Percentiles rank a stretch among this genome's conserved stretches.
These are phyloP conservation scores for Ilex paraguariensis DNA, from an alignment of 305 asterid genomes.

Conservation along the genomic window DNA sequence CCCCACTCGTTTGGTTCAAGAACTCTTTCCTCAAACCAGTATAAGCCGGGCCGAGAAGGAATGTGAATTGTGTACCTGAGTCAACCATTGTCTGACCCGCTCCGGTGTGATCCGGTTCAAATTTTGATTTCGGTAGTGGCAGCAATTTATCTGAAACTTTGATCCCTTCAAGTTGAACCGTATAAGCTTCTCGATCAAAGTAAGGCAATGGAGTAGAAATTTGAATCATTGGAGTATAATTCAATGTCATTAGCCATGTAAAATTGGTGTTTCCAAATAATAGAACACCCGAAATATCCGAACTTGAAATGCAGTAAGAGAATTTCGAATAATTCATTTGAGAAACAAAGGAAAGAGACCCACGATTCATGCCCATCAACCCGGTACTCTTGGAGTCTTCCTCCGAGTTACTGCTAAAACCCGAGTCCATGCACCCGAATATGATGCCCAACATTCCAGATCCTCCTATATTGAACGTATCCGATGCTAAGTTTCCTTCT, in stretches of 20 bases:
- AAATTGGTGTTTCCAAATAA: constrained; percentile 55
- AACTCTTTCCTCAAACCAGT: constrained; percentile 46
- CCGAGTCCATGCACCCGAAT: constrained; percentile 85
- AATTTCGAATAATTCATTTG: constrained; percentile 78
- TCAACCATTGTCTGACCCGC: constrained; percentile 96
- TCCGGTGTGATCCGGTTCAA: constrained; percentile 82
- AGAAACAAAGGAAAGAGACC: constrained; percentile 62
- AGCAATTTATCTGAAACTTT: constrained; percentile 41
- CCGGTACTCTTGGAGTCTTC: constrained; percentile 78
- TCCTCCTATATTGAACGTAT: constrained; percentile 48
- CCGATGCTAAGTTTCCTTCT: constrained; percentile 63
- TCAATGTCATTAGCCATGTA: constrained; percentile 49
- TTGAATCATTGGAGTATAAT: constrained; percentile 68
- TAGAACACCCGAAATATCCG: constrained; percentile 55
- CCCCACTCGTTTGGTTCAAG: constrained; percentile 26
- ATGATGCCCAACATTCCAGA: constrained; percentile 45
- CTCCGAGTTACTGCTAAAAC: constrained; percentile 44
- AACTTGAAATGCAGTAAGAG: constrained; percentile 71
- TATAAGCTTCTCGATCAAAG: constrained; percentile 75
- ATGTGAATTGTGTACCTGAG: constrained; percentile 84
- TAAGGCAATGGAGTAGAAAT: constrained; percentile 71
- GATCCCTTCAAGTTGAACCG: constrained; percentile 77
- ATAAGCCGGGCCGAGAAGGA: constrained; percentile 70
- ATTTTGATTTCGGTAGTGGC: constrained; percentile 50
- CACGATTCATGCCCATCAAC: constrained; percentile 90